A percentile compares a stretch with the other conserved stretches of the same genome.
These are phyloP conservation scores for Lipomyces kockii DNA, from an alignment of 805 yeast species.

Conservation along the genomic window DNA sequence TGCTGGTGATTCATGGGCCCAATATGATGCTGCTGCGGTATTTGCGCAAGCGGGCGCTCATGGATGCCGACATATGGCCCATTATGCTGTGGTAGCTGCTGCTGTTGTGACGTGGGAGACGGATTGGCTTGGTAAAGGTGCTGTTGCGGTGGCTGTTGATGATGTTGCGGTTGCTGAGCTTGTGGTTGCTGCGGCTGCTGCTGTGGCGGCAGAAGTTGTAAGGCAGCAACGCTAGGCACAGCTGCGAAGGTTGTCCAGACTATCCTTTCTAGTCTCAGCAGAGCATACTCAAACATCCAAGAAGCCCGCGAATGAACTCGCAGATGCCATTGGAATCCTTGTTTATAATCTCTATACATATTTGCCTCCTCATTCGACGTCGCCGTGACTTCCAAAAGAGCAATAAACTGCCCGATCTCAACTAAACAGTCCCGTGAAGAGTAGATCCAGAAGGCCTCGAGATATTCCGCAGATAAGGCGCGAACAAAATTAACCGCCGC, in stretches of 20 bases:
- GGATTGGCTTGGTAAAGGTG: background rate
- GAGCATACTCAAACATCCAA: constrained; percentile 38
- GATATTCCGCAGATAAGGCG: constrained; percentile 37
- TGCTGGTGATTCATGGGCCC: background rate
- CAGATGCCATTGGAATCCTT: constrained; percentile 37
- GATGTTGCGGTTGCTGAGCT: background rate
- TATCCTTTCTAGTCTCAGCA: constrained; percentile 34
- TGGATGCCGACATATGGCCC: background rate
- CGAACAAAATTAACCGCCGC: constrained; percentile 39
- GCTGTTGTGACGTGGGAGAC: constrained; percentile 4
- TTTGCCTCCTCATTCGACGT: constrained; percentile 29
- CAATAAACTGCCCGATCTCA: constrained; percentile 39
- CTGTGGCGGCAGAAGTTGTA: constrained; percentile 2
- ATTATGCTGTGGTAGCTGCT: background rate
- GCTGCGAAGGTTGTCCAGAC: constrained; percentile 37
- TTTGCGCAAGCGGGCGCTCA: background rate
- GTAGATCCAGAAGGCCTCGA: constrained; percentile 41
- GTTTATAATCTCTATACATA: constrained; percentile 26
- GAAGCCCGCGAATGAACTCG: constrained; percentile 38
- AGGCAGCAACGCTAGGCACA: constrained; percentile 16
- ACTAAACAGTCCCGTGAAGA: constrained; percentile 38
- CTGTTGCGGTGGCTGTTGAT: constrained; percentile 1
- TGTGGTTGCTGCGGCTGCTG: constrained; percentile 9
- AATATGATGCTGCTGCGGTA: background rate
- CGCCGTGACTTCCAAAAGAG: constrained; percentile 36